Percentiles rank a stretch among this genome's conserved stretches.
phyloP scores from a whole-genome alignment of 2,329 filamentous ascomycete genomes.

The Aspergillus oerlinghausenensis region DNA sequence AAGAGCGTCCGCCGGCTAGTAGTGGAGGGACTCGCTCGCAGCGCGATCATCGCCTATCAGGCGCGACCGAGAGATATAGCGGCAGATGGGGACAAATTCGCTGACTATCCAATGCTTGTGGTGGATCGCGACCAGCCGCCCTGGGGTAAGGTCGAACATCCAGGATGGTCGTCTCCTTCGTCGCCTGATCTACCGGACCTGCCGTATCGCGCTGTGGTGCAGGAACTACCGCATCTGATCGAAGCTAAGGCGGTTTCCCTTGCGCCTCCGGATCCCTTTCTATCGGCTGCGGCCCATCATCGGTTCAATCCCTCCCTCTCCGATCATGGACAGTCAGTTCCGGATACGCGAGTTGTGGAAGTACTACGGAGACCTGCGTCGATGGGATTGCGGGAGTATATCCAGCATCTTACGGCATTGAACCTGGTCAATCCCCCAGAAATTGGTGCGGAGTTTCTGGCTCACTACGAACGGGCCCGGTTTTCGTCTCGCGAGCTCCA shows the following conservation, averaged over 20 bases:
- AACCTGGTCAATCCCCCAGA: constrained; percentile 55
- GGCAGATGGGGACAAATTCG: constrained; percentile 32
- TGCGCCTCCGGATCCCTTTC: constrained; percentile 56
- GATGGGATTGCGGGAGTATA: constrained; percentile 76
- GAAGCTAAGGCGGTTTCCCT: constrained; percentile 91
- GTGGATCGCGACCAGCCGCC: constrained; percentile 46
- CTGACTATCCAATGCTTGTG: constrained; percentile 27
- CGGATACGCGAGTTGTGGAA: constrained; percentile 64
- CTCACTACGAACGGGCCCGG: constrained; percentile 75
- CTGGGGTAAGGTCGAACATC: constrained; percentile 83
- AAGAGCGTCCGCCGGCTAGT: constrained; percentile 73
- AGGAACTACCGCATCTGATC: constrained; percentile 81
- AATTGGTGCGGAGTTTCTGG: constrained; percentile 60
- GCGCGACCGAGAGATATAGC: constrained; percentile 62
- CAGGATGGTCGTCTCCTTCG: constrained; percentile 81
- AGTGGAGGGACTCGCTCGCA: constrained; percentile 65
- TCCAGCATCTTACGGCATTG: constrained; percentile 64
- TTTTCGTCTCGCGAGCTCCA: constrained; percentile 69
- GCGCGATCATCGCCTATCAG: constrained; percentile 76
- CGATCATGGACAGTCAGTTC: constrained; percentile 37
- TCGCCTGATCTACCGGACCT: constrained; percentile 70
- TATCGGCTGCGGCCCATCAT: constrained; percentile 29
- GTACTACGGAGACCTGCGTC: constrained; percentile 65
- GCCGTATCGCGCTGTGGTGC: constrained; percentile 76
- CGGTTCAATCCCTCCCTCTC: constrained; percentile 27